Evolutionary conservation across 2,329 filamentous ascomycete genomes (phyloP).

Genomic region (Lachnellula occidentalis): DNA sequence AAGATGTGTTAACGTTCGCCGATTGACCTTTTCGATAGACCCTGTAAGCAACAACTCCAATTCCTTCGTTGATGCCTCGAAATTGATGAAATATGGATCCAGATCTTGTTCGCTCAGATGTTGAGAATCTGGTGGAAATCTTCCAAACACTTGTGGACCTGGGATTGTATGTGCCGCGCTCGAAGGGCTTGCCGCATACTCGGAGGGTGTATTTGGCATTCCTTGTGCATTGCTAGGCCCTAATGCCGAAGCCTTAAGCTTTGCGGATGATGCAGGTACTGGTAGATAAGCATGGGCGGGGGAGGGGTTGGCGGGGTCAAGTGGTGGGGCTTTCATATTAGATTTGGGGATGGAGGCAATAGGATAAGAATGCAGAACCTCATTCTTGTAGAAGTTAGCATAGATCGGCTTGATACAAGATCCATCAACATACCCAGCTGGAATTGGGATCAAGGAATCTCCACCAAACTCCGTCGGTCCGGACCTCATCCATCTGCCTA

Average conservation of each 20-base stretch:
- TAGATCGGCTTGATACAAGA: background rate
- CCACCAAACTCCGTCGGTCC: constrained; percentile 95
- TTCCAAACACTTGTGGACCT: constrained; percentile 60
- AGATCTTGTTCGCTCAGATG: constrained; percentile 81
- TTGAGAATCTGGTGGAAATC: constrained; percentile 76
- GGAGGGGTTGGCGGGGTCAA: constrained; percentile 89
- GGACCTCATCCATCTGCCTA: constrained; percentile 83
- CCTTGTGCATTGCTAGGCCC: constrained; percentile 40
- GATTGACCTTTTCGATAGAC: constrained; percentile 94
- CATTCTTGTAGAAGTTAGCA: constrained; percentile 56
- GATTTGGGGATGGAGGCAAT: constrained; percentile 90
- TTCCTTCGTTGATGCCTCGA: constrained; percentile 87
- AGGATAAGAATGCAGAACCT: constrained; percentile 90
- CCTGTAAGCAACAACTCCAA: constrained; percentile 83
- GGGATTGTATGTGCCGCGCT: constrained; percentile 51
- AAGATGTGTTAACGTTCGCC: constrained; percentile 79
- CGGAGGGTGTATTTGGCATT: constrained; percentile 49
- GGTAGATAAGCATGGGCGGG: constrained; percentile 83
- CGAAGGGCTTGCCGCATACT: constrained; percentile 43
- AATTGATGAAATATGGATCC: constrained; percentile 92
- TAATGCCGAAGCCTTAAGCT: constrained; percentile 55
- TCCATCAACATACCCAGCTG: constrained; percentile 70
- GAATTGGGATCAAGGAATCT: constrained; percentile 96
- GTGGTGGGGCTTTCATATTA: constrained; percentile 87
- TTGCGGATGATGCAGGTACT: constrained; percentile 77